Percentiles rank a stretch among this genome's conserved stretches.
These are phyloP conservation scores for Phellopilus nigrolimitatus DNA, from an alignment of 1,284 basidiomycete species.

Conservation along the genomic window DNA sequence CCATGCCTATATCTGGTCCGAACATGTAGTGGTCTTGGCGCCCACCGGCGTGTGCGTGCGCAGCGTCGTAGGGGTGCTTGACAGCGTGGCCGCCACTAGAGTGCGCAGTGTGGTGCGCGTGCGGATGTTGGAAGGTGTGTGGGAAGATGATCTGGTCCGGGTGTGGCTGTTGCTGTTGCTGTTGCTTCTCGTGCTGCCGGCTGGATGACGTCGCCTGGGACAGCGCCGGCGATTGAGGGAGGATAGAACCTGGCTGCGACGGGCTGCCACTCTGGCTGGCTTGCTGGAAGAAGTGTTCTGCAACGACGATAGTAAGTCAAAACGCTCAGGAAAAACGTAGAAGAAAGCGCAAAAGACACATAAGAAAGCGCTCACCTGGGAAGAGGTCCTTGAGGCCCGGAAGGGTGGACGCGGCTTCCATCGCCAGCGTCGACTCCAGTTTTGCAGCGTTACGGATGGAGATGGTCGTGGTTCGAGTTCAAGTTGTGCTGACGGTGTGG, in stretches of 20 bases:
- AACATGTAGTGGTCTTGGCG: not conserved
- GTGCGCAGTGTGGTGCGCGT: not conserved
- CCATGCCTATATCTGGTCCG: not conserved
- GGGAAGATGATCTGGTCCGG: not conserved
- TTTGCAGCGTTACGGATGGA: not conserved
- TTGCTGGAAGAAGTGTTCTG: not conserved
- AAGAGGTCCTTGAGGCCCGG: slow-evolving; percentile 3
- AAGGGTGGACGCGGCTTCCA: not conserved
- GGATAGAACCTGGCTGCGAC: not conserved
- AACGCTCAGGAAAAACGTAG: not conserved
- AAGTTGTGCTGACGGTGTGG: not conserved
- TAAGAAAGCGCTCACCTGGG: not conserved
- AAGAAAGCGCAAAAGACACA: not conserved
- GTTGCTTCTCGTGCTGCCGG: not conserved
- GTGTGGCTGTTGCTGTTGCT: not conserved
- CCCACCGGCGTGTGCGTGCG: no score
- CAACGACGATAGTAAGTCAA: not conserved
- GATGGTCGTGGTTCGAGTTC: not conserved
- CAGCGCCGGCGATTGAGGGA: not conserved
- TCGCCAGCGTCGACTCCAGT: not conserved
- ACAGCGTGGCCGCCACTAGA: not conserved
- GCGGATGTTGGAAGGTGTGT: not conserved
- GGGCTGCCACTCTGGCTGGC: not conserved
- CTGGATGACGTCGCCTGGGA: not conserved
- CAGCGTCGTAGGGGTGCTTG: not conserved